phyloP scores from a whole-genome alignment of 805 yeast species.

The Torulaspora quercuum region DNA sequence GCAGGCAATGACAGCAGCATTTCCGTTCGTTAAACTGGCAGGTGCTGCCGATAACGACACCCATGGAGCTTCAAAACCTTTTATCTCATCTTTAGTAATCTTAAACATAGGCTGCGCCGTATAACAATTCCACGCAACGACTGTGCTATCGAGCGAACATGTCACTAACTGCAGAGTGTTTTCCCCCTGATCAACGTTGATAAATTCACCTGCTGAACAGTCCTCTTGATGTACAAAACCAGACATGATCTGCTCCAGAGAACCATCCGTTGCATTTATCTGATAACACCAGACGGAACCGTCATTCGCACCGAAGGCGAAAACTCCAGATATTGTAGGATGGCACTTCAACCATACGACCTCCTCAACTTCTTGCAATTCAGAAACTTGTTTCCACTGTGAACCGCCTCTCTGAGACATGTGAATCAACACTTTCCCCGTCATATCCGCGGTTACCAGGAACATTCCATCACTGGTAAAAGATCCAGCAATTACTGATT shows the following conservation, averaged over 20 bases:
- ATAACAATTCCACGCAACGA: conserved; percentile 87
- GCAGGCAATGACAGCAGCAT: conserved; percentile 57
- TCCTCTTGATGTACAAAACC: conserved; percentile 80
- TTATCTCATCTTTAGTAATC: conserved; percentile 60
- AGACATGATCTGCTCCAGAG: conserved; percentile 66
- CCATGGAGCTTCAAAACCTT: conserved; percentile 84
- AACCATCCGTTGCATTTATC: conserved; percentile 48
- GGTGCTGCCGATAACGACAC: conserved; percentile 54
- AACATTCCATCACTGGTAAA: conserved; percentile 81
- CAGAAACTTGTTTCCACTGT: conserved; percentile 68
- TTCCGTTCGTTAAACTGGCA: conserved; percentile 41
- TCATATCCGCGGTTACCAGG: conserved; percentile 91
- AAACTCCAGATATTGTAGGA: conserved; percentile 64
- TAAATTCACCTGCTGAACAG: conserved; percentile 75
- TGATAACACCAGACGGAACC: conserved; percentile 95
- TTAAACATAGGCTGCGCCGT: conserved; percentile 68
- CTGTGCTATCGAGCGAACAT: conserved; percentile 77
- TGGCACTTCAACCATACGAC: conserved; percentile 79
- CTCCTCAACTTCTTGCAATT: conserved; percentile 85
- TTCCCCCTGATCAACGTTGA: conserved; percentile 51
- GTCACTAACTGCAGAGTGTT: conserved; percentile 68
- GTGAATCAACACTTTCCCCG: conserved; percentile 75
- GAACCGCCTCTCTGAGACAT: conserved; percentile 73
- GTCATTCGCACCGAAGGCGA: conserved; percentile 89
- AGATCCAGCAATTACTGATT: conserved; percentile 79